Evolutionary conservation across 1,284 basidiomycete genomes (phyloP), one percentile per base, ranked within the genome.

Genomic region (Puccinia polysora): DNA sequence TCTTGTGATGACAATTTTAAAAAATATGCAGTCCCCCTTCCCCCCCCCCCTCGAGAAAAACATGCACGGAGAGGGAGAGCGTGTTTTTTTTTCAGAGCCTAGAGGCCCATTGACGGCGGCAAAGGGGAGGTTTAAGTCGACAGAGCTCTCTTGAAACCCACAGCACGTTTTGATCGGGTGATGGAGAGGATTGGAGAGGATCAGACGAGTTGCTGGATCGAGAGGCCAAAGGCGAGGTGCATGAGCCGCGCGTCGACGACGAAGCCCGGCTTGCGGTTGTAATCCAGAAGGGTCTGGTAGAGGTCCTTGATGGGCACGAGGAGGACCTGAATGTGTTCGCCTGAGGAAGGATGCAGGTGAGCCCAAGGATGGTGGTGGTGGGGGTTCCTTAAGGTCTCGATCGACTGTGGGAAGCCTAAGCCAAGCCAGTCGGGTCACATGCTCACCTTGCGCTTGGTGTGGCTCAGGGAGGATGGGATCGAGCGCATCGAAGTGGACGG

Each of bases 181-280:
- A n/a, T n/a, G n/a, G n/a, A n/a, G n/a, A n/a, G n/a, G n/a, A 28
- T 55, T 55, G 6, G 23, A 18, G 4, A 25, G 5, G 28, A 12
- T n/a, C n/a, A n/a, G n/a, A 55, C 34, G 28, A 28, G 49, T 55
- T 25, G 34, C 18, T 55, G 53, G 10, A 55, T 55, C 10, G 53
- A 7, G 28, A 65, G n/a, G 18, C 63, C 47, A 14, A 18, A 65
- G 30, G 55, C 67, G 3, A 60, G 40, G 50, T 60, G 55, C 67
- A 69, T 69, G 32, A 69, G 67, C 1, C 30, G 43, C 32, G 67
- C 43, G 38, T 69, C 67, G 3, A 69, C 43, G 4, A 49, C 32
- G 38, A 49, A 69, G 2, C 53, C 67, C 25, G 47, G 7, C 36
- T 20, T 45, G 1, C 32, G 45, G 25, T 38, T 50, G 3, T n/a